These are phyloP conservation scores for Coemansia sp. DNA, from an alignment of 192 early-diverging fungal species.

Conservation along the genomic window DNA sequence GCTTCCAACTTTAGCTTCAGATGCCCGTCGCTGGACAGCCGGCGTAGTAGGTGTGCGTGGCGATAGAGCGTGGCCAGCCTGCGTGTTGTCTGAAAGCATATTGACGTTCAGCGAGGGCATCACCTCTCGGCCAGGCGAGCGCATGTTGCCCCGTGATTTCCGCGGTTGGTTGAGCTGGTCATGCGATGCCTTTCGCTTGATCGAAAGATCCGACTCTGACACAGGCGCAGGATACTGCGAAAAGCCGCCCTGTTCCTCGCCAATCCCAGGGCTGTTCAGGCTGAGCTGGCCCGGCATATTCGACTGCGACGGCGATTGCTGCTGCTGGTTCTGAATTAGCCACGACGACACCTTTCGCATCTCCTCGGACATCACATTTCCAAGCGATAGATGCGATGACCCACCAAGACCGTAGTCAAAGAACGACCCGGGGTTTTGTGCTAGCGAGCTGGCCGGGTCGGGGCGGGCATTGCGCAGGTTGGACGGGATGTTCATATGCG, in stretches of 20 bases:
- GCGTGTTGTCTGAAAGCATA: neutral
- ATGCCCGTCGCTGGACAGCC: neutral
- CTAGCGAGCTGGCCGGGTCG: neutral
- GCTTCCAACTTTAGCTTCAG: neutral
- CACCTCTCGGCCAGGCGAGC: conserved; percentile 34
- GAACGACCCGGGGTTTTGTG: neutral
- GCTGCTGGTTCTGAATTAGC: conserved; percentile 44
- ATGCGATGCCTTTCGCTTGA: conserved; percentile 48
- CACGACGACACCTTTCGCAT: conserved; percentile 50
- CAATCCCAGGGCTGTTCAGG: neutral
- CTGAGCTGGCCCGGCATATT: neutral
- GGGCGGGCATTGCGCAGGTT: neutral
- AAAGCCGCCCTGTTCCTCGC: neutral
- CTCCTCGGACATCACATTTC: conserved; percentile 49
- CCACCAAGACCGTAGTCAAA: conserved; percentile 48
- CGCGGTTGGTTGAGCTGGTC: conserved; percentile 41
- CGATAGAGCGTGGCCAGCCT: neutral
- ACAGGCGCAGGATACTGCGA: conserved; percentile 14
- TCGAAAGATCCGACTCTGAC: conserved; percentile 39
- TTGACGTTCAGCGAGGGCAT: neutral
- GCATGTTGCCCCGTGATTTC: conserved; percentile 28
- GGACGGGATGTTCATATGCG: neutral
- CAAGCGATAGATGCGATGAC: conserved; percentile 36
- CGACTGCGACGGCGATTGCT: conserved; percentile 4
- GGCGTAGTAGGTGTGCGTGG: conserved; percentile 6